Conservation (phyloP, 2,329 filamentous ascomycete species). For the Colletotrichum simmondsii region DNA sequence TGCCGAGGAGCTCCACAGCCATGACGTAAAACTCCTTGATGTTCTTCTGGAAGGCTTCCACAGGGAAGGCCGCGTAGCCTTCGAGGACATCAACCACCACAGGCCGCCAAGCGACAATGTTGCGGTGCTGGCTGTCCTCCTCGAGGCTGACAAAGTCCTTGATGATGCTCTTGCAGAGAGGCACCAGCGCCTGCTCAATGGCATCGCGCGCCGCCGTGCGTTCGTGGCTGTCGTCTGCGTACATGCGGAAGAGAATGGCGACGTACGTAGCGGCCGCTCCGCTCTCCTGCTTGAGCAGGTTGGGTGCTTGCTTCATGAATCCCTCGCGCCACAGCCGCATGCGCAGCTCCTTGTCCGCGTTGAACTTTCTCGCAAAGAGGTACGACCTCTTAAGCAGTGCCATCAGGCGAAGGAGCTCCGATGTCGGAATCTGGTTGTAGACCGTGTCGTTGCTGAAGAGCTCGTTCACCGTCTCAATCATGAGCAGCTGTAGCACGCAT, state of each 20-base stretch:
- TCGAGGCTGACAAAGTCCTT: constrained; percentile 86
- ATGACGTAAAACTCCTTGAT: constrained; percentile 88
- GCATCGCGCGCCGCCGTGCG: constrained; percentile 81
- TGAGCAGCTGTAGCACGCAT: constrained; percentile 95
- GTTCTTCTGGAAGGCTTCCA: constrained; percentile 82
- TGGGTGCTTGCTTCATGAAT: constrained; percentile 99
- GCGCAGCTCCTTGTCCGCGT: constrained; percentile 94
- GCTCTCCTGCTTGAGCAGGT: constrained; percentile 95
- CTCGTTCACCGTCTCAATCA: constrained; percentile 99
- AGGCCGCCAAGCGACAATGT: constrained; percentile 96
- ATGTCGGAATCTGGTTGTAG: constrained; percentile 90
- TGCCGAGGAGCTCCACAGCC: constrained; percentile 82
- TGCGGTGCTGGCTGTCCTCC: constrained; percentile 95
- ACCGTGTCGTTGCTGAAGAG: constrained; percentile 97
- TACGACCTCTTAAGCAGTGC: constrained; percentile 93
- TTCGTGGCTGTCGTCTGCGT: constrained; percentile 87
- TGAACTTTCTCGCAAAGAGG: constrained; percentile 96
- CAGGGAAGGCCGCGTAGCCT: constrained; percentile 87
- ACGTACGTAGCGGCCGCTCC: constrained; percentile 95
- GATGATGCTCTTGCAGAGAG: constrained; percentile 95
- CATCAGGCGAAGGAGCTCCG: constrained; percentile 92
- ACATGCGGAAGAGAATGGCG: constrained; percentile 96
- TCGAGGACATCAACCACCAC: constrained; percentile 98
- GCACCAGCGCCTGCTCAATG: constrained; percentile 91
- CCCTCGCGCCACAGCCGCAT: constrained; percentile 96